Evolutionary conservation across 768 basidiomycete species (phyloP).

Genomic region (Cystobasidium ongulense): DNA sequence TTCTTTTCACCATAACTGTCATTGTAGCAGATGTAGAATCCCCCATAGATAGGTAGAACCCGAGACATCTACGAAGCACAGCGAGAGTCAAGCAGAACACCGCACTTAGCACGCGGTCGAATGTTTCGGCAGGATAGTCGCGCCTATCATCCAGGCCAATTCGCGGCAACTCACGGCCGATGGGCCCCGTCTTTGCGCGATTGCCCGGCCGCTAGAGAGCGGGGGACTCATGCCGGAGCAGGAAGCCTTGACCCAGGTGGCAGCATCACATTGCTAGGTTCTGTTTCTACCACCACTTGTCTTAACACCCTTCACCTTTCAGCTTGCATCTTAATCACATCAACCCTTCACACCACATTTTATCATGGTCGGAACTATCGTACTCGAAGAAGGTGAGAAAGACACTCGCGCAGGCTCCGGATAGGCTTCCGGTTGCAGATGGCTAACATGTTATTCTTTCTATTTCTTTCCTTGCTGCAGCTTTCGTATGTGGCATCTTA

Average conservation of each 20-base stretch:
- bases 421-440: neutral
- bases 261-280: neutral
- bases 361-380: constrained; percentile 20
- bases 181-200: neutral
- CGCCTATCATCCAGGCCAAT: neutral
- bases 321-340: neutral
- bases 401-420: neutral
- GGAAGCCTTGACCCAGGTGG: neutral
- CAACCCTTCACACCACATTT: neutral
- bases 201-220: neutral
- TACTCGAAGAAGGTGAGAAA: constrained; percentile 18
- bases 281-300: neutral
- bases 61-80: too few species aligned
- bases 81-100: neutral
- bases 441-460: neutral
- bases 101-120: neutral
- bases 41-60: too few species aligned
- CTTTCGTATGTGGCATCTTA: neutral
- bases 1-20: too few species aligned
- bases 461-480: neutral
- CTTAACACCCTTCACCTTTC: neutral
- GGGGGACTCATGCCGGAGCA: neutral
- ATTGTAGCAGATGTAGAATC: too few species aligned
- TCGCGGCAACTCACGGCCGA: neutral
- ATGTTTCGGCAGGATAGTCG: too few species aligned